phyloP scores from a whole-genome alignment of 352 stramenopile species.

The Elongisporangium prolatum region DNA sequence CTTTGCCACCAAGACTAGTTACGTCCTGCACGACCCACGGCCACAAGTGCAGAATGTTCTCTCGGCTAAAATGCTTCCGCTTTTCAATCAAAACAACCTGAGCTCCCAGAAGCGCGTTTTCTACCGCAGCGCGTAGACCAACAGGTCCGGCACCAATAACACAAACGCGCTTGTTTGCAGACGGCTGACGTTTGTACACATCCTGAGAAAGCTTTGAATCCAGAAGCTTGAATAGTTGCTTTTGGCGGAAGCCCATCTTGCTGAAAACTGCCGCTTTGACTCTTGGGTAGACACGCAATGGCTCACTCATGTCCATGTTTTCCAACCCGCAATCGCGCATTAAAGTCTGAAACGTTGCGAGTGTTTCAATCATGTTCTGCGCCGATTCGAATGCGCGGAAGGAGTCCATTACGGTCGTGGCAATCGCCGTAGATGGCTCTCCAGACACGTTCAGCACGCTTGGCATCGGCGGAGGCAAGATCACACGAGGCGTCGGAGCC shows the following conservation, averaged over 20 bases:
- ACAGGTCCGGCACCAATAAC: slow-evolving; percentile 75
- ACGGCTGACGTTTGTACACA: slow-evolving; percentile 52
- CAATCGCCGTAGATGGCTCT: not conserved
- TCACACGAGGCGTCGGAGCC: not conserved
- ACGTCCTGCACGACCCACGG: slow-evolving; percentile 82
- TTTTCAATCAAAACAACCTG: slow-evolving; percentile 81
- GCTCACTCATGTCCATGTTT: slow-evolving; percentile 41
- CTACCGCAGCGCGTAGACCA: slow-evolving; percentile 66
- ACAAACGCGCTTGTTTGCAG: slow-evolving; percentile 63
- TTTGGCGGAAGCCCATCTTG: slow-evolving; percentile 69
- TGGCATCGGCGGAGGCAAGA: not conserved
- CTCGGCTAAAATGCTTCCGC: slow-evolving; percentile 71
- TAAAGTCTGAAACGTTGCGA: slow-evolving; percentile 51
- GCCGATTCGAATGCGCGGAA: slow-evolving; percentile 60
- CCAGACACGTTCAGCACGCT: not conserved
- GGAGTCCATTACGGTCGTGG: slow-evolving; percentile 35
- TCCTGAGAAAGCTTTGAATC: slow-evolving; percentile 48
- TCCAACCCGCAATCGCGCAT: slow-evolving; percentile 48
- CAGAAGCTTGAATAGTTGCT: slow-evolving; percentile 73
- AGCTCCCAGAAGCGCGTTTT: slow-evolving; percentile 61
- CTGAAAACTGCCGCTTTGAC: slow-evolving; percentile 50
- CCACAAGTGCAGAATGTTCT: slow-evolving; percentile 85
- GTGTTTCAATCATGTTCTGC: slow-evolving; percentile 55
- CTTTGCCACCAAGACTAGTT: slow-evolving; percentile 72
- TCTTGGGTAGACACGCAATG: slow-evolving; percentile 60